Base-by-base conservation (phyloP, 805 yeast genomes). In the Candida takata region DNA sequence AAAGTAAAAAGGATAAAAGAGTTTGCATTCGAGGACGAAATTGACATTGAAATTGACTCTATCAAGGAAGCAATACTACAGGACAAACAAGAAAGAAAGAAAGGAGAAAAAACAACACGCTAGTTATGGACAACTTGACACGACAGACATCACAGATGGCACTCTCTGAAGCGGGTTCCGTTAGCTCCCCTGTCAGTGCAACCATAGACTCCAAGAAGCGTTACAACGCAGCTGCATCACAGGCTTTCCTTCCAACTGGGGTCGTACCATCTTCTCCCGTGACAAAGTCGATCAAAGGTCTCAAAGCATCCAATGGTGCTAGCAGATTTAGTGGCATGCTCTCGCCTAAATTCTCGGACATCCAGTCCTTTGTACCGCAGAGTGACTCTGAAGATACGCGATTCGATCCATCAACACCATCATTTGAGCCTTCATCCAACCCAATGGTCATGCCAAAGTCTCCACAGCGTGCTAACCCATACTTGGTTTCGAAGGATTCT, bases 141-240 rank as follows among this genome's bases (percentile, higher is more conserved):
- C 21, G 17, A 8, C 34, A 31, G 14, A 16, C 34, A 12, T 12
- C 18, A 11, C 11, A n/a, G 5, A 15, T 31, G 28, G 28, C 23
- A 8, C 8, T 31, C 11, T 31, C 34, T 17, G 34, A 17, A 12
- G 17, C 8, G 18, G 25, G 17, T 6, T 29, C 32, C 3, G 24
- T 21, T 8, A 21, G 20, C 24, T 29, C 32, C 15, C 12, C 11
- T 10, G 23, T 12, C 14, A 12, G 13, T 21, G n/a, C 33, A 5
- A 31, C 28, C 1, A 13, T 30, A 14, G 41, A 29, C 23, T 36
- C 33, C 0, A 70, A 59, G 43, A 67, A 61, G 50, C 65, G 68
- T 45, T 70, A 77, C 51, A 76, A 74, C 43, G 69, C 74, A 10
- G 75, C 75, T 34, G 57, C 64, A 4, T 64, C 74, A 3, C 77